phyloP scores from a whole-genome alignment of 257 asterid genomes.

The Jaltomata sinuosa region DNA sequence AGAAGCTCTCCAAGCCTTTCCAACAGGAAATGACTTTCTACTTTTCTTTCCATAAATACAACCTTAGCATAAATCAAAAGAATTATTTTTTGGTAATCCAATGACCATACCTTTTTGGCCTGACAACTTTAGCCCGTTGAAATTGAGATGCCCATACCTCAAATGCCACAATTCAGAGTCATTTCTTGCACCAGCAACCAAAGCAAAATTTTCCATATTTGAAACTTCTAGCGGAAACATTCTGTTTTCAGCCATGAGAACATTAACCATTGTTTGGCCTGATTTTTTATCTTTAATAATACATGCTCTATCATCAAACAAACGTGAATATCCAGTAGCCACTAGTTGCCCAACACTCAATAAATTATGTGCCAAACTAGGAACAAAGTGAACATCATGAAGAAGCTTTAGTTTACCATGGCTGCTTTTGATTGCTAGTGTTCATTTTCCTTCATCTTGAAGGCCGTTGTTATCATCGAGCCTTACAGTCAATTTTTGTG shows the following conservation, averaged over 20 bases:
- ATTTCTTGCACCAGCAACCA: neutral
- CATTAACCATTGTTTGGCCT: neutral
- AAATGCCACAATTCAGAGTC: slow-evolving; percentile 3
- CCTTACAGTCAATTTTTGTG: neutral
- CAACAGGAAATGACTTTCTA: neutral
- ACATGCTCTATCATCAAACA: neutral
- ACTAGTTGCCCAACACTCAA: slow-evolving; percentile 8
- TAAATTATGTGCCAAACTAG: neutral
- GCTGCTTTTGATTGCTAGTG: neutral
- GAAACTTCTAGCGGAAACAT: neutral
- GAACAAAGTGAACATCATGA: neutral
- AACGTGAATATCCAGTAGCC: neutral
- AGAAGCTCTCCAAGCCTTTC: neutral
- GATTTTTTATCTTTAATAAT: neutral
- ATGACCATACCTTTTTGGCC: neutral
- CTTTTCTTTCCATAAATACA: no score
- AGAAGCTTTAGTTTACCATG: neutral
- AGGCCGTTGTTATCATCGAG: neutral
- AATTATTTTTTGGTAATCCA: neutral
- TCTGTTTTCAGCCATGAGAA: neutral
- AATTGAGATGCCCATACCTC: neutral
- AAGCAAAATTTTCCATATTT: neutral
- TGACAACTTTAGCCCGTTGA: neutral
- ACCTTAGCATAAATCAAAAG: neutral
- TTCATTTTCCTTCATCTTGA: neutral